These are phyloP conservation scores for Myriosclerotinia scirpicola DNA, from an alignment of 2,329 filamentous ascomycete species.

Conservation along the genomic window DNA sequence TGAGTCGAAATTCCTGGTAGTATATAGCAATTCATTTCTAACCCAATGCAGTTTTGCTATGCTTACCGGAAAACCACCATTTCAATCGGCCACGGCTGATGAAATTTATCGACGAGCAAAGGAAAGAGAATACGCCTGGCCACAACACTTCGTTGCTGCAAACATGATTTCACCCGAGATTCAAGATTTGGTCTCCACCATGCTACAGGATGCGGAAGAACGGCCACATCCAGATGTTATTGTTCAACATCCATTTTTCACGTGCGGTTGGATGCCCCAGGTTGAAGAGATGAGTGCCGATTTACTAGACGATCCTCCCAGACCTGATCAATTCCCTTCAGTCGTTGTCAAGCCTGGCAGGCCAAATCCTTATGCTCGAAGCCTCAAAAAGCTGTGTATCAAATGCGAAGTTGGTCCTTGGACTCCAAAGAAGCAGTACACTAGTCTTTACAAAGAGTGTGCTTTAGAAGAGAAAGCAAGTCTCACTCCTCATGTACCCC, in stretches of 20 bases:
- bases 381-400: conserved; percentile 57
- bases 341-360: conserved; percentile 47
- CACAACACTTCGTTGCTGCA: conserved; percentile 61
- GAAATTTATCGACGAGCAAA: conserved; percentile 75
- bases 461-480: conserved; percentile 67
- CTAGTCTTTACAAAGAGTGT: conserved; percentile 60
- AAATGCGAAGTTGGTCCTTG: conserved; percentile 60
- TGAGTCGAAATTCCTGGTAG: conserved; percentile 46
- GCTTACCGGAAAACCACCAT: conserved; percentile 93
- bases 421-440: conserved; percentile 50
- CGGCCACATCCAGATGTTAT: conserved; percentile 76
- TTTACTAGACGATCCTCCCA: conserved; percentile 57
- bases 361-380: conserved; percentile 45
- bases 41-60: conserved; percentile 73
- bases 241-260: conserved; percentile 78
- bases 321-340: conserved; percentile 56
- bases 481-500: conserved; percentile 61
- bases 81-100: conserved; percentile 86
- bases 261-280: conserved; percentile 69
- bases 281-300: conserved; percentile 58
- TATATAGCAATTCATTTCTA: conserved; percentile 33
- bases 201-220: conserved; percentile 73
- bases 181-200: conserved; percentile 73
- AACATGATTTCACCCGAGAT: conserved; percentile 74
- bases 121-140: conserved; percentile 79